These are phyloP conservation scores for Aspergillus caelatus DNA, from an alignment of 2,329 filamentous ascomycete genomes.

Conservation along the genomic window DNA sequence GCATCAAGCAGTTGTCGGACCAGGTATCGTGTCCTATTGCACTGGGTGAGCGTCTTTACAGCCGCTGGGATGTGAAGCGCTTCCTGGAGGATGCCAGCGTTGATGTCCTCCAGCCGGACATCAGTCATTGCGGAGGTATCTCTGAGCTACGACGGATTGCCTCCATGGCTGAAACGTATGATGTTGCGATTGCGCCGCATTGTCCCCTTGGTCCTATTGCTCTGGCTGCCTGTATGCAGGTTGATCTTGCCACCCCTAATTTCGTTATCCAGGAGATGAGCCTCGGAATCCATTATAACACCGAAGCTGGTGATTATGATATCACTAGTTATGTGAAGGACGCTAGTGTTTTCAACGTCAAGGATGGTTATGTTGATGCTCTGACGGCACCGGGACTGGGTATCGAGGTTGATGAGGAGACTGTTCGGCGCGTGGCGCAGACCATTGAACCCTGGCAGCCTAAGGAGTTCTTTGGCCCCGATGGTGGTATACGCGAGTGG, in stretches of 20 bases:
- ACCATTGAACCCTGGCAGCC: slow-evolving; percentile 66
- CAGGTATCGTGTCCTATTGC: slow-evolving; percentile 68
- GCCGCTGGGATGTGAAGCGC: slow-evolving; percentile 72
- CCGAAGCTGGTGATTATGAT: slow-evolving; percentile 62
- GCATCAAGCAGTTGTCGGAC: slow-evolving; percentile 62
- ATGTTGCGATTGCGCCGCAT: slow-evolving; percentile 73
- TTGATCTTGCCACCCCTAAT: slow-evolving; percentile 63
- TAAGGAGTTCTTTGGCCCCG: slow-evolving; percentile 69
- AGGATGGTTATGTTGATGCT: slow-evolving; percentile 66
- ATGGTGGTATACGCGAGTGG: slow-evolving; percentile 70
- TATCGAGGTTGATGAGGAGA: slow-evolving; percentile 71
- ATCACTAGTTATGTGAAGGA: slow-evolving; percentile 68
- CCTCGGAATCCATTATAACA: slow-evolving; percentile 77
- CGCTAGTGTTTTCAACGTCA: slow-evolving; percentile 65
- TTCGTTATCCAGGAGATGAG: slow-evolving; percentile 80
- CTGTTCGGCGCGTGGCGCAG: slow-evolving; percentile 61
- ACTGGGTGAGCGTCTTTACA: slow-evolving; percentile 71
- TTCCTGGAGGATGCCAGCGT: slow-evolving; percentile 70
- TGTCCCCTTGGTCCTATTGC: slow-evolving; percentile 75
- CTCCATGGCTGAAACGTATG: slow-evolving; percentile 71
- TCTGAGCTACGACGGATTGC: slow-evolving; percentile 72
- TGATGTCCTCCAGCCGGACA: slow-evolving; percentile 74
- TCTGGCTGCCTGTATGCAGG: slow-evolving; percentile 70
- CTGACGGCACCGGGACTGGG: slow-evolving; percentile 65
- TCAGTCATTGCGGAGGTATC: slow-evolving; percentile 72